Conservation (phyloP, 2,329 filamentous ascomycete genomes). For the Chaetomium olivaceum region DNA sequence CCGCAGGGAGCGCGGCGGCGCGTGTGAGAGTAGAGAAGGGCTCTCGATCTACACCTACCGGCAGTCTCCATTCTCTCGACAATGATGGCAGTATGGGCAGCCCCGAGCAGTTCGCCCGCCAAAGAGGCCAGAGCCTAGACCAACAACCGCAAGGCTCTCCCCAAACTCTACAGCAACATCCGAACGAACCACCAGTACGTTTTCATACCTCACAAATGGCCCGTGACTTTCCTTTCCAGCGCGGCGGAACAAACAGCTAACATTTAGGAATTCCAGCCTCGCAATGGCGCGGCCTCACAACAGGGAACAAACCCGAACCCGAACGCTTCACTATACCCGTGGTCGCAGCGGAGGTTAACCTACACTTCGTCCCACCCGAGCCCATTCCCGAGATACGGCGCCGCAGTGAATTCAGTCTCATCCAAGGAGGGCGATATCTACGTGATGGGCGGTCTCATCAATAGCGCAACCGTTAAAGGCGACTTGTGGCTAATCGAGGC, state of each 20-base stretch:
- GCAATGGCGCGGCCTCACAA: conserved; percentile 48
- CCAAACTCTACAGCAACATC: conserved; percentile 46
- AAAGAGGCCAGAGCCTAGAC: conserved; percentile 54
- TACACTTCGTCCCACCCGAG: conserved; percentile 80
- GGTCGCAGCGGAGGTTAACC: conserved; percentile 86
- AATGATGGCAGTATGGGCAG: conserved; percentile 59
- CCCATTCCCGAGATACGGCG: conserved; percentile 94
- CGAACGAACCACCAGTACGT: conserved; percentile 48
- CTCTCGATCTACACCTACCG: conserved; percentile 69
- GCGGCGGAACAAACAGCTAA: conserved; percentile 17
- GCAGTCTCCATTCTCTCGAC: conserved; percentile 73
- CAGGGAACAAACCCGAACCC: conserved; percentile 57
- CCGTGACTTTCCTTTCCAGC: conserved; percentile 9
- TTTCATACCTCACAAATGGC: neutral
- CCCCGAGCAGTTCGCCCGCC: conserved; percentile 64
- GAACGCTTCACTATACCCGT: conserved; percentile 86
- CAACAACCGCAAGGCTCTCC: conserved; percentile 51
- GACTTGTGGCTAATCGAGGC: conserved; percentile 98
- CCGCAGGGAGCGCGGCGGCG: conserved; percentile 50
- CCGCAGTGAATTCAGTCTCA: conserved; percentile 86
- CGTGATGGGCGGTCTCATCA: conserved; percentile 94
- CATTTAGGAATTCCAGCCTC: conserved; percentile 44
- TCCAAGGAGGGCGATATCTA: conserved; percentile 98
- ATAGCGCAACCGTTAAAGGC: conserved; percentile 92
- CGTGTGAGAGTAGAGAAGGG: conserved; percentile 59